Percentiles rank a stretch among this genome's conserved stretches.
Evolutionary conservation across 805 yeast species (phyloP).

Genomic region (Wickerhamomyces subpelliculosus): DNA sequence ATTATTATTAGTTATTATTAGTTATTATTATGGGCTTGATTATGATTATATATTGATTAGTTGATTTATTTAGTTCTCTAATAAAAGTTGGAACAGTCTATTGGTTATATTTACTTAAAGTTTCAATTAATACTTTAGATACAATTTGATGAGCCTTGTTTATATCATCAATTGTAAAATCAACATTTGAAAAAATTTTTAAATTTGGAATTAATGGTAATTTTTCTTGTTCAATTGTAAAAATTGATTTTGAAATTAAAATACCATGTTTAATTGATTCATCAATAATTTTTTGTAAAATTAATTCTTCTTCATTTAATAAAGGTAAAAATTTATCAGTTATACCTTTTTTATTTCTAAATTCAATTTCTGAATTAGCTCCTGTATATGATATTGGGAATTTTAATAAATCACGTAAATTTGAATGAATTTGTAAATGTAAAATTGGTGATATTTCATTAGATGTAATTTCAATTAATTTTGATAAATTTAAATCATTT

Average conservation of each 20-base stretch:
- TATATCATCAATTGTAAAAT: conserved; percentile 38
- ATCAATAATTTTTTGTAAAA: conserved; percentile 65
- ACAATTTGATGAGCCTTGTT: conserved; percentile 34
- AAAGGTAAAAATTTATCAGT: conserved; percentile 27
- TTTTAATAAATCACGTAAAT: conserved; percentile 34
- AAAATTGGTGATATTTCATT: conserved; percentile 56
- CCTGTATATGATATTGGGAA: conserved; percentile 36
- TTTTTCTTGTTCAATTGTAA: conserved; percentile 65
- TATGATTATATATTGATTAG: no score
- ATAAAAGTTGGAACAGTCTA: no score
- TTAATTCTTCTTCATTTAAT: conserved; percentile 42
- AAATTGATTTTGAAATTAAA: conserved; percentile 58
- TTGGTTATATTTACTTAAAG: no score
- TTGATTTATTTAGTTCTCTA: no score
- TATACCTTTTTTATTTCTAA: conserved; percentile 24
- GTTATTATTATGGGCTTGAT: background rate
- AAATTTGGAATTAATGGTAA: conserved; percentile 62
- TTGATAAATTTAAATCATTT: conserved; percentile 28
- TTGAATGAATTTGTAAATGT: conserved; percentile 52
- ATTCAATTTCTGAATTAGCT: conserved; percentile 17
- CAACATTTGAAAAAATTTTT: conserved; percentile 42
- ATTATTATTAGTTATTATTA: no score
- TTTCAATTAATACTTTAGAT: conserved; percentile 21
- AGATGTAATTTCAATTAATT: conserved; percentile 48
- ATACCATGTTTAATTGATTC: conserved; percentile 43